Evolutionary conservation across 257 asterid genomes (phyloP), one percentile per base, ranked within the genome.

Genomic region (Nicotiana undulata): DNA sequence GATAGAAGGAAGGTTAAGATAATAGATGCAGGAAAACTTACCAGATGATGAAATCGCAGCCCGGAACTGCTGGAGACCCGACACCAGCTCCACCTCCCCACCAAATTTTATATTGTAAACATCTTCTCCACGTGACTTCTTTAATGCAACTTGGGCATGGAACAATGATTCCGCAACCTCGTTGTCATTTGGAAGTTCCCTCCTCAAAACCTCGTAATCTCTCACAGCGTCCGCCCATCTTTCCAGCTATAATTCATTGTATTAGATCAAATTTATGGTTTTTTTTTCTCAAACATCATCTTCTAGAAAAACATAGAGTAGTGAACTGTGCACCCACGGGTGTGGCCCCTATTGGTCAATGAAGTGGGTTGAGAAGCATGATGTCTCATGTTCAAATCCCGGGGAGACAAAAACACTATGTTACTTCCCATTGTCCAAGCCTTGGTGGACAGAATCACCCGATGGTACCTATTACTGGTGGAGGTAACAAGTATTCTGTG

Each of bases 221-320:
- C 86, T 91, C 80, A 96, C 92, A 59, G 99, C 98, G 84, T 94
- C 97, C 32, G 70, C 89, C 98, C 98, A 94, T 53, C 87, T 82
- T 84, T 94, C 98, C 72, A 96, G 98, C 99, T 96, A 78, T 75
- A 88, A 79, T 89, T 90, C 75, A 66, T 77, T 24, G 59, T 79
- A 93, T 90, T 87, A 8, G 84, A 80, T 81, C 90, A 93, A 67
- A 89, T 91, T 93, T 91, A 65, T 63, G 85, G 26, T 15, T 49
- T 13, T 17, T 12, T 18, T 49, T 15, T 2, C 58, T 66, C 18
- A 66, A 29, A 64, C 20, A 29, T 13, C 55, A 40, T 9, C 8
- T 40, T 40, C 46, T 40, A 40, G 11, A 11, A 40, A 40, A 40
- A 40, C 46, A 37, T 37, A 40, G 46, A 40, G 11, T 40, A 40